These are phyloP conservation scores for Didymella pinodella DNA, from an alignment of 2,329 filamentous ascomycete species.

Conservation along the genomic window DNA sequence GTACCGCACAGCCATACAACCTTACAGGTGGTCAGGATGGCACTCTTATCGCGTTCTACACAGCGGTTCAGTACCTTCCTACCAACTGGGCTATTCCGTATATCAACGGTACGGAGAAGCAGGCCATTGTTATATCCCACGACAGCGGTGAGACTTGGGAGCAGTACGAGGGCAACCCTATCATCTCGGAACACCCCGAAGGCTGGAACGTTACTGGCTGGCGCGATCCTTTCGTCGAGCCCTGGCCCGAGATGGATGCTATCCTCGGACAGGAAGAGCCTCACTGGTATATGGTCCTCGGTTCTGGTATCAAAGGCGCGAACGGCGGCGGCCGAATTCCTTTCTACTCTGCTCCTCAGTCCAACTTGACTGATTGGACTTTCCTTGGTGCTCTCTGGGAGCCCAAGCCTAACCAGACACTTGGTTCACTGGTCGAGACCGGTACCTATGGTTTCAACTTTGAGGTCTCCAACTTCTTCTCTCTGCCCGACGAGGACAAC, in stretches of 20 bases:
- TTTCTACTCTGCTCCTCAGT: constrained; percentile 56
- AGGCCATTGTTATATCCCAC: constrained; percentile 55
- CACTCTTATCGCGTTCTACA: constrained; percentile 58
- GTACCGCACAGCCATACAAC: constrained; percentile 60
- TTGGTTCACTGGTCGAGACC: constrained; percentile 55
- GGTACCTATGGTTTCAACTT: constrained; percentile 59
- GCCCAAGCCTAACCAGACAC: constrained; percentile 52
- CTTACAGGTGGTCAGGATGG: constrained; percentile 57
- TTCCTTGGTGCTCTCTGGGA: constrained; percentile 59
- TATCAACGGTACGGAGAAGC: constrained; percentile 55
- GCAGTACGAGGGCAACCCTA: constrained; percentile 56
- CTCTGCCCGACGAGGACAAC: constrained; percentile 54
- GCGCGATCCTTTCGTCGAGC: constrained; percentile 45
- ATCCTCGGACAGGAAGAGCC: constrained; percentile 53
- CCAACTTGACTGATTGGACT: constrained; percentile 56
- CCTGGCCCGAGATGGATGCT: constrained; percentile 54
- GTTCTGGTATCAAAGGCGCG: constrained; percentile 58
- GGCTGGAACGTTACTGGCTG: constrained; percentile 56
- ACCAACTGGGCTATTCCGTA: constrained; percentile 58
- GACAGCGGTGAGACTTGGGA: constrained; percentile 59
- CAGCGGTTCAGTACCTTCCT: constrained; percentile 56
- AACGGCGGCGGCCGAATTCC: constrained; percentile 57
- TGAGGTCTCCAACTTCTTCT: constrained; percentile 59
- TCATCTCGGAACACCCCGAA: constrained; percentile 54
- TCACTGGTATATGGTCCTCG: constrained; percentile 57